These are phyloP conservation scores for Diaporthe longicolla DNA, from an alignment of 2,329 filamentous ascomycete species.

Conservation along the genomic window DNA sequence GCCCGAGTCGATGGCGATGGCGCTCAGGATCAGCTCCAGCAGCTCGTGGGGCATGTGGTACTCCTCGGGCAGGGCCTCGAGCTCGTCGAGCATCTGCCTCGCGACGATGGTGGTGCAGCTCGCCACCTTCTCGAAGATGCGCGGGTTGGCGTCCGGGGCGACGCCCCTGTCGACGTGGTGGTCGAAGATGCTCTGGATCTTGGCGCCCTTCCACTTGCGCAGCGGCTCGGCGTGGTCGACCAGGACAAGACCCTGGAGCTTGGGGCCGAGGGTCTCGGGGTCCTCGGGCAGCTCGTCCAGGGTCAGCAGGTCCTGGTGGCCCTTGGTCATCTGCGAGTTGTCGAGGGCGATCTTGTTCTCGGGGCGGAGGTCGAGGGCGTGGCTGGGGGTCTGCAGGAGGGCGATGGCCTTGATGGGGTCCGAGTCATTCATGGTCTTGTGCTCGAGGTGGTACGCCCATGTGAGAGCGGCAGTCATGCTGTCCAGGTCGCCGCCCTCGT, in stretches of 20 bases:
- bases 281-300: slow-evolving; percentile 63
- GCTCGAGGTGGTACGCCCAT: slow-evolving; percentile 63
- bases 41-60: slow-evolving; percentile 64
- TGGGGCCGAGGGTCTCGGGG: slow-evolving; percentile 57
- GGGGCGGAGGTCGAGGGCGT: slow-evolving; percentile 61
- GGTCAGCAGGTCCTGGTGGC: slow-evolving; percentile 61
- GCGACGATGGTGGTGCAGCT: slow-evolving; percentile 62
- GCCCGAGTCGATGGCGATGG: slow-evolving; percentile 61
- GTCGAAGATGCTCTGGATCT: slow-evolving; percentile 62
- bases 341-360: slow-evolving; percentile 61
- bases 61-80: slow-evolving; percentile 58
- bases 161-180: slow-evolving; percentile 60
- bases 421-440: slow-evolving; percentile 58
- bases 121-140: slow-evolving; percentile 59
- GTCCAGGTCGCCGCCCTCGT: slow-evolving; percentile 61
- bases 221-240: slow-evolving; percentile 60
- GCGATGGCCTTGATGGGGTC: slow-evolving; percentile 61
- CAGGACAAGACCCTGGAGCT: slow-evolving; percentile 60
- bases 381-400: slow-evolving; percentile 60
- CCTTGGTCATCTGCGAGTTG: slow-evolving; percentile 61
- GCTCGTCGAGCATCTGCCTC: slow-evolving; percentile 61
- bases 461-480: slow-evolving; percentile 60
- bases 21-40: slow-evolving; percentile 61
- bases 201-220: slow-evolving; percentile 58
- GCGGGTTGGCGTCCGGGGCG: slow-evolving; percentile 57